Base-by-base conservation (phyloP, 2,329 filamentous ascomycete genomes). In the Phymatotrichopsis omnivora region DNA sequence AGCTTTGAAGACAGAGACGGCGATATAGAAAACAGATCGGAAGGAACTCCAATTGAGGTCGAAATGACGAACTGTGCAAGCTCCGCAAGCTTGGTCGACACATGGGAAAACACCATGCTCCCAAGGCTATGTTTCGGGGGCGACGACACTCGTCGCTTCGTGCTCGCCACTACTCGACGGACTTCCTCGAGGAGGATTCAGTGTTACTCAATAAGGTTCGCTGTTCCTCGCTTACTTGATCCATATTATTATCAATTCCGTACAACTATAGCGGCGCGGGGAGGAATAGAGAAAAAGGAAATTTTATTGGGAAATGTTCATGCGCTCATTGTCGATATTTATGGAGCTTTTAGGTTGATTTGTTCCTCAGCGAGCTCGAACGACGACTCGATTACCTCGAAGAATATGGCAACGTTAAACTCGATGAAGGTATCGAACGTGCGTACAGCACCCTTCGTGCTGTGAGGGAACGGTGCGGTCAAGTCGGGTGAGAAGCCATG, bases 401-500 rank as follows among this genome's bases (percentile, higher is more conserved):
- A 65, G 78, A 76, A 53, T 94, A 93, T 60, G 80, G 84, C 53
- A 85, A 93, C 60, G 67, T 86, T 48, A 81, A 81, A 51, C 73
- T 93, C 56, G 91, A 98, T 63, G 73, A 81, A 33, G 83, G 85
- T 59, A 78, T 96, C 45, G 80, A 83, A 32, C 77, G 84, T 55
- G 85, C 89, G 16, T 93, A 93, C 64, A 72, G 79, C 12, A 93
- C 87, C 0, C 70, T 98, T 2, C 81, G 89, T 60, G 79, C 85
- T 6, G 87, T 98, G 20, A 79, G 87, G 51, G 80, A 85, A 55
- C 78, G 85, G 58, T 98, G 91, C 64, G 85, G 85, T 29, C 78
- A 87, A 54, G 86, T 89, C 16, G 93, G 87, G 1, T 87, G 85
- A 52, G 89, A 91, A 60, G 75, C 95, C 35, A 76, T 96, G 56